Evolutionary conservation across 192 early-diverging fungal species (phyloP), one percentile per base, ranked within the genome.

Genomic region (Entomortierella lignicola): DNA sequence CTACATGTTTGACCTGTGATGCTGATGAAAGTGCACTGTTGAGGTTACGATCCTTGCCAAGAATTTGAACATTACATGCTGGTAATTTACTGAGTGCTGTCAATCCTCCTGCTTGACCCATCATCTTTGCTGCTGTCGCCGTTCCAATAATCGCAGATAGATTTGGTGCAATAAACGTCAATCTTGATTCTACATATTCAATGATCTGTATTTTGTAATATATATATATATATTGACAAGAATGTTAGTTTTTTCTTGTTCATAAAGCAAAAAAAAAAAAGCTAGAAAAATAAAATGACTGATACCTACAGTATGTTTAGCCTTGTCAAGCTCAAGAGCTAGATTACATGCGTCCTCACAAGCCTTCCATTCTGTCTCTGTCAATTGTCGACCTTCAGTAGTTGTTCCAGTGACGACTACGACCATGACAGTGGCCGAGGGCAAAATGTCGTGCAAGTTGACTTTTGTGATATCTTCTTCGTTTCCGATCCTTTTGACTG

Each of bases 111-210:
- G 95, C 94, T 13, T 92, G 91, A 23, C 92, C 93, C 61, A 98
- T 91, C 26, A 99, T 67, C 77, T 96, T 94, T 2, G 98, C 98
- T 0, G 98, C 96, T 0, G 91, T 90, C 6, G 91, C 85, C 30
- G 90, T 91, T 27, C 95, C 96, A 7, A 99, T 85, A 15, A 99
- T 88, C 1, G 89, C 87, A 0, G 96, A 94, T 1, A 98, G 73
- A 60, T 99, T 99, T 11, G 98, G 98, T 8, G 98, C 97, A 71
- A 99, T 94, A 34, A 97, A 85, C 1, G 85, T 89, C 92, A 98
- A 94, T 23, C 96, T 88, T 0, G 95, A 94, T 68, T 95, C 94
- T 12, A 99, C 95, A 83, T 96, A 99, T 59, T 87, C 88, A 42
- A 94, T 87, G 30, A 99, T 92, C 88, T 90, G n/a, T n/a, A n/a